Base-by-base conservation (phyloP, 1,284 basidiomycete species). In the Moesziomyces aphidis region DNA sequence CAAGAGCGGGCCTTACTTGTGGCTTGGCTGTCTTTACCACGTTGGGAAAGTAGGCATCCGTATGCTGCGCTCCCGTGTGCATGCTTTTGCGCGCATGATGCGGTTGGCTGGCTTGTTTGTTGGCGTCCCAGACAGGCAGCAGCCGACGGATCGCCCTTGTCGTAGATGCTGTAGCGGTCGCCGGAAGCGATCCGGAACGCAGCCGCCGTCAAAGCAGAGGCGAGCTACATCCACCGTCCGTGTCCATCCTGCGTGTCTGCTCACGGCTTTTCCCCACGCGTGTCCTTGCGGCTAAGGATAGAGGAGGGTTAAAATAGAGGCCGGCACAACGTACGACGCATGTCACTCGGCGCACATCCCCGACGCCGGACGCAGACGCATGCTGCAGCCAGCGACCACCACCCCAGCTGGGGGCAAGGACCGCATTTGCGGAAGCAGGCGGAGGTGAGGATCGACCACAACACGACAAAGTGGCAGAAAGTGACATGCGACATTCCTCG, bases 401-500 rank as follows among this genome's bases (percentile, higher is more conserved):
- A 11, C 3, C 13, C 11, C 31, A 8, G 28, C 28, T 31, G 7
- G 3, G 28, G 28, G 8, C 10, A 5, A 24, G 23, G 23, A 2
- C 31, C 11, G 31, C 31, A 34, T 34, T 34, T 34, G 31, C 13
- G 31, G 1, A 13, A 2, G 39, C 15, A 11, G 15, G 39, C 39
- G 1, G 6, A 7, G 39, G 19, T 42, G 39, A 6, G 39, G 3
- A 6, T 42, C 31, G 39, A 6, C 17, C 17, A 42, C 39, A 42
- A 42, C 39, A 42, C 15, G 17, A 42, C 39, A 28, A 4, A 42
- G 7, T 42, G 39, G 43, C 66, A 34, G 36, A 60, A 49, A 17
- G 47, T 63, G 66, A 69, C 66, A 69, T 69, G 47, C 59, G 66
- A 69, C 66, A 69, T 69, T 69, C 66, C 66, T 69, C 66, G 61